phyloP scores from a whole-genome alignment of 1,284 basidiomycete species.

The Boletus semigastroideus region DNA sequence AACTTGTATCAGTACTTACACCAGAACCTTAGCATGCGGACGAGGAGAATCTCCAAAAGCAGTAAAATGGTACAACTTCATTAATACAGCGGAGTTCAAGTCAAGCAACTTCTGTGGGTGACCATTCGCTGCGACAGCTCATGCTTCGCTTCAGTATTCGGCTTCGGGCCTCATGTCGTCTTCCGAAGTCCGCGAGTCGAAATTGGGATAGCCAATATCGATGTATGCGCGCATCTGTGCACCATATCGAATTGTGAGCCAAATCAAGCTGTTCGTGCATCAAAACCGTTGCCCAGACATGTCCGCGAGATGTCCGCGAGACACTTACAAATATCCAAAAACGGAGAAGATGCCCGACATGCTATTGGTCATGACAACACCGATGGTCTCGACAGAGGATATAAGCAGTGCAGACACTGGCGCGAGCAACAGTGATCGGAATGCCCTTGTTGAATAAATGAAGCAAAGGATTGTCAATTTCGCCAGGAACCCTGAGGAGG shows the following conservation, averaged over 20 bases:
- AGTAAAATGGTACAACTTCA: too few species aligned
- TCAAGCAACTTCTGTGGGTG: too few species aligned
- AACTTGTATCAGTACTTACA: too few species aligned
- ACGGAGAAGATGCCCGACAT: constrained; percentile 43
- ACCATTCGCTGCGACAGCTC: too few species aligned
- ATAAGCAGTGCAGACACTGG: constrained; percentile 20
- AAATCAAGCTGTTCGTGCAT: constrained; percentile 36
- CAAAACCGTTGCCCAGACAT: background rate
- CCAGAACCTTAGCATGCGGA: too few species aligned
- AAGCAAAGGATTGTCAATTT: background rate
- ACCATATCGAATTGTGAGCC: constrained; percentile 45
- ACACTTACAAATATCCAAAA: constrained; percentile 46
- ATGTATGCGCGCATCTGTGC: constrained; percentile 46
- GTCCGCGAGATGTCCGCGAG: constrained; percentile 13
- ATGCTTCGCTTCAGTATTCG: background rate
- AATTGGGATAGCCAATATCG: constrained; percentile 43
- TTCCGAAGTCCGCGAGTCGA: background rate
- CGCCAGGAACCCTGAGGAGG: background rate
- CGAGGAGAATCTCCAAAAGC: too few species aligned
- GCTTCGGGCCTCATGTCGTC: background rate
- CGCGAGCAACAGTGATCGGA: constrained; percentile 41
- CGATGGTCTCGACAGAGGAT: constrained; percentile 51
- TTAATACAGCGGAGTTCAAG: too few species aligned
- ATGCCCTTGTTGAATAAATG: constrained; percentile 35
- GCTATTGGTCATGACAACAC: constrained; percentile 53